Percentiles rank a stretch among this genome's conserved stretches.
Evolutionary conservation across 1,139 yeast species (phyloP).

Genomic region (Debaryomyces udenii): DNA sequence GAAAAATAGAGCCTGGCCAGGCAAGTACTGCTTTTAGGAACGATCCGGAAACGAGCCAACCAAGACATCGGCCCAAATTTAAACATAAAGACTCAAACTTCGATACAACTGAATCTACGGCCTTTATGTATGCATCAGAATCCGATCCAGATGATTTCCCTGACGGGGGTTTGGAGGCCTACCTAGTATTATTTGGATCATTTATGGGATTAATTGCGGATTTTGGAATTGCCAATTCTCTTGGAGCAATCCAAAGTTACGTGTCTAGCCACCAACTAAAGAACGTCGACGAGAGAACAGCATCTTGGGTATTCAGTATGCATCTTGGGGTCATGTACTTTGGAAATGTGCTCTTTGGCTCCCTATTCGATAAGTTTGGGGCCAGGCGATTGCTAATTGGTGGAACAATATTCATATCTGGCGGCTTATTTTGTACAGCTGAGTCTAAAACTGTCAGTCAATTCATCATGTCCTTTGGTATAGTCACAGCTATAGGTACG

Average conservation of each 20-base stretch:
- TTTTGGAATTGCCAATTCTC: slow-evolving; percentile 63
- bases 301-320: slow-evolving; percentile 68
- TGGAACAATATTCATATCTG: slow-evolving; percentile 49
- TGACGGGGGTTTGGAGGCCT: slow-evolving; percentile 63
- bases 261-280: slow-evolving; percentile 53
- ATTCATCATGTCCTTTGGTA: slow-evolving; percentile 60
- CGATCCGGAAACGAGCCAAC: not conserved
- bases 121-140: slow-evolving; percentile 29
- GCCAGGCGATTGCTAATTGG: slow-evolving; percentile 47
- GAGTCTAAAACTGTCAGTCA: slow-evolving; percentile 56
- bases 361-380: slow-evolving; percentile 61
- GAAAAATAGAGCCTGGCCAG: not conserved
- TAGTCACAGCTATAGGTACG: slow-evolving; percentile 59
- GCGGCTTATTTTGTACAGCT: slow-evolving; percentile 57
- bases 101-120: slow-evolving; percentile 11
- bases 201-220: slow-evolving; percentile 59
- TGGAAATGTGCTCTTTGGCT: slow-evolving; percentile 64
- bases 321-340: slow-evolving; percentile 59
- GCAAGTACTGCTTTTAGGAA: not conserved
- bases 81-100: not conserved
- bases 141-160: slow-evolving; percentile 47
- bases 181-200: slow-evolving; percentile 63
- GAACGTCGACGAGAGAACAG: slow-evolving; percentile 41
- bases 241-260: slow-evolving; percentile 65
- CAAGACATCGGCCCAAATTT: slow-evolving; percentile 1